Evolutionary conservation across 179 eudicot species (phyloP).

Genomic region (Vitellaria paradoxa): DNA sequence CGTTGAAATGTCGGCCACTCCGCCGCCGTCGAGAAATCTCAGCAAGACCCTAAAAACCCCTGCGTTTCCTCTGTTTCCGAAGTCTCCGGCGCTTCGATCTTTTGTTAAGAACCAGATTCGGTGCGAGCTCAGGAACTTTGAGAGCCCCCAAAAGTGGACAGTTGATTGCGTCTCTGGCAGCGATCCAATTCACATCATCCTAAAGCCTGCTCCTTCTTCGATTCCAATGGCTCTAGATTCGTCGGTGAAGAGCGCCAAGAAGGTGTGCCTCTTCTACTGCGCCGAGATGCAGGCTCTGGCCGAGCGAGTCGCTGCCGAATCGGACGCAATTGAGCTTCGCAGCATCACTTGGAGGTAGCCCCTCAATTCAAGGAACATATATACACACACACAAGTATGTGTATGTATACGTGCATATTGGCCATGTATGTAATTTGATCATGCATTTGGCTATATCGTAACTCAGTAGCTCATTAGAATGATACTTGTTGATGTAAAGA

Average conservation of each 20-base stretch:
- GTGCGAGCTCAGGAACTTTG: conserved; percentile 37
- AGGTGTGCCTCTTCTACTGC: conserved; percentile 73
- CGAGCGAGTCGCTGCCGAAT: conserved; percentile 66
- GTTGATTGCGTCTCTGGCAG: conserved; percentile 59
- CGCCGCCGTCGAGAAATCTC: background rate
- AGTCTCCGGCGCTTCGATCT: background rate
- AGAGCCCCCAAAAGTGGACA: conserved; percentile 54
- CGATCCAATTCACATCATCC: conserved; percentile 70
- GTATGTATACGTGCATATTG: background rate
- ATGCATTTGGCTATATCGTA: background rate
- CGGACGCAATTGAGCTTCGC: conserved; percentile 88
- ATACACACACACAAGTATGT: background rate
- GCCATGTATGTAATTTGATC: background rate
- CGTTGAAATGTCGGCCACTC: background rate
- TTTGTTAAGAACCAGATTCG: conserved; percentile 17
- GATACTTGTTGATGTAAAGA: background rate
- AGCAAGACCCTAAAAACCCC: conserved; percentile 7
- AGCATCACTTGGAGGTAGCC: conserved; percentile 78
- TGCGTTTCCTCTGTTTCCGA: background rate
- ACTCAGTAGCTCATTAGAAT: background rate
- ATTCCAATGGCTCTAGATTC: conserved; percentile 40
- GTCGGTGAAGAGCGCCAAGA: conserved; percentile 41
- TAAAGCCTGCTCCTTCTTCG: conserved; percentile 41
- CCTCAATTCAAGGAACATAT: background rate
- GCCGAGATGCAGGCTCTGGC: conserved; percentile 84